Conservation (phyloP, 2,329 filamentous ascomycete species). For the Hypoxylon sp. region DNA sequence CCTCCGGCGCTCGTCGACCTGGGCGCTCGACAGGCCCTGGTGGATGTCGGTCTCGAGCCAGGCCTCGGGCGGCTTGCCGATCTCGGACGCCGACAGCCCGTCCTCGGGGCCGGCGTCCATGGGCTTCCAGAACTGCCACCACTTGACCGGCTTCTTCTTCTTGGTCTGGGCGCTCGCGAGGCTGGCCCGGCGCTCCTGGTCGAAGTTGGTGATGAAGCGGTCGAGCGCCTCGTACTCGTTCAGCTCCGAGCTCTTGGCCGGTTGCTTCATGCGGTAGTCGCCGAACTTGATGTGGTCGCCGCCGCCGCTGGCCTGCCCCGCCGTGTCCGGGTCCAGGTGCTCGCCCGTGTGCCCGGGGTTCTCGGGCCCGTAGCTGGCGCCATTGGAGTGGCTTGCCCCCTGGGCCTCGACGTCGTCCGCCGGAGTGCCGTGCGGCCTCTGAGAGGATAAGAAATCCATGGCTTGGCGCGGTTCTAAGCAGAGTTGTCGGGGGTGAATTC, state of each 20-base stretch:
- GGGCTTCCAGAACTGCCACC: constrained; percentile 66
- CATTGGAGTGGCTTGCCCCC: constrained; percentile 31
- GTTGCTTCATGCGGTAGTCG: constrained; percentile 28
- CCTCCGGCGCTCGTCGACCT: constrained; percentile 69
- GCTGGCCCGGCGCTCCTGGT: constrained; percentile 40
- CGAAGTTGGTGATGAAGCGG: constrained; percentile 46
- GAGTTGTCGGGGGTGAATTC: background rate
- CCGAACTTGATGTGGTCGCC: constrained; percentile 41
- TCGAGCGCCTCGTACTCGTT: constrained; percentile 47
- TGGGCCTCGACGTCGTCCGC: constrained; percentile 41
- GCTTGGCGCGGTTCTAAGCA: constrained; percentile 5
- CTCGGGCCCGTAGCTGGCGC: constrained; percentile 6
- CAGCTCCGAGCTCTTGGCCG: constrained; percentile 37
- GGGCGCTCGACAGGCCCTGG: constrained; percentile 60
- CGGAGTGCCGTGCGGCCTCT: constrained; percentile 22
- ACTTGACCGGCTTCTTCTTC: constrained; percentile 57
- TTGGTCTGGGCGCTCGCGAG: constrained; percentile 27
- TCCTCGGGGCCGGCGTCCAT: constrained; percentile 46
- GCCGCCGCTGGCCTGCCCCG: constrained; percentile 36
- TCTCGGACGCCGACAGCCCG: constrained; percentile 48
- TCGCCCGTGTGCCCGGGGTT: background rate
- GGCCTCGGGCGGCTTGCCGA: constrained; percentile 63
- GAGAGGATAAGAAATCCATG: constrained; percentile 36
- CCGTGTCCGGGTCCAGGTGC: background rate
- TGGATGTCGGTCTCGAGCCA: constrained; percentile 73